Conservation (phyloP, 805 yeast genomes). For the Zygoascus tannicola region DNA sequence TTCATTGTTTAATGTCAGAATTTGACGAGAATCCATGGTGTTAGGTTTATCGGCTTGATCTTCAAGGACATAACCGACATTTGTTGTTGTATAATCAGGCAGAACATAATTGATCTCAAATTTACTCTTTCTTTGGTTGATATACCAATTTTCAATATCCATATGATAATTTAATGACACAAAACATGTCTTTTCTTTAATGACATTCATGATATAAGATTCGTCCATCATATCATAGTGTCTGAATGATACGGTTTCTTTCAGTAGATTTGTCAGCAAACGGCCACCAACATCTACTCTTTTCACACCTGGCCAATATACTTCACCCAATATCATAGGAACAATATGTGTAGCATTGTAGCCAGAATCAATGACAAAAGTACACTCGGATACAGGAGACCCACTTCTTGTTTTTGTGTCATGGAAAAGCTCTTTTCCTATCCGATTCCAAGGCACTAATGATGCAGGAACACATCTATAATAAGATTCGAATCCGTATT, state of each 20-base stretch:
- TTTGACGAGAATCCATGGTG: conserved; percentile 44
- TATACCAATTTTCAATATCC: conserved; percentile 32
- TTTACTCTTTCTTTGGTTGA: conserved; percentile 23
- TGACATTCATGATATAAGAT: conserved; percentile 69
- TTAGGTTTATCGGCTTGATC: conserved; percentile 18
- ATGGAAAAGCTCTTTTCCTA: conserved; percentile 23
- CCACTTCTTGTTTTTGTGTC: conserved; percentile 7
- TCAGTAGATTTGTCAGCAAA: conserved; percentile 66
- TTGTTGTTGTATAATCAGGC: conserved; percentile 70
- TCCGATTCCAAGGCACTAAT: conserved; percentile 49
- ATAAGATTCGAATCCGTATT: conserved; percentile 67
- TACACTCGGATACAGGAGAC: conserved; percentile 43
- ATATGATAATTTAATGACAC: conserved; percentile 50
- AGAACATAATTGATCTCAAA: conserved; percentile 60
- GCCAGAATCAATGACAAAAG: conserved; percentile 79
- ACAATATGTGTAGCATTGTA: conserved; percentile 78
- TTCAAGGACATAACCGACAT: conserved; percentile 53
- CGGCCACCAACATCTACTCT: conserved; percentile 84
- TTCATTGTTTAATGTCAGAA: conserved; percentile 67
- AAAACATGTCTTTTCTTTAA: conserved; percentile 71
- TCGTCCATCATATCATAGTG: conserved; percentile 94
- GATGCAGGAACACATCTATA: conserved; percentile 48
- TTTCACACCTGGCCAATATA: conserved; percentile 66
- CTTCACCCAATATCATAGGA: conserved; percentile 73
- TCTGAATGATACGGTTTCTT: conserved; percentile 79